A percentile compares a stretch with the other conserved stretches of the same genome.
These are phyloP conservation scores for Phylloporus sp. DNA, from an alignment of 768 basidiomycete species.

Conservation along the genomic window DNA sequence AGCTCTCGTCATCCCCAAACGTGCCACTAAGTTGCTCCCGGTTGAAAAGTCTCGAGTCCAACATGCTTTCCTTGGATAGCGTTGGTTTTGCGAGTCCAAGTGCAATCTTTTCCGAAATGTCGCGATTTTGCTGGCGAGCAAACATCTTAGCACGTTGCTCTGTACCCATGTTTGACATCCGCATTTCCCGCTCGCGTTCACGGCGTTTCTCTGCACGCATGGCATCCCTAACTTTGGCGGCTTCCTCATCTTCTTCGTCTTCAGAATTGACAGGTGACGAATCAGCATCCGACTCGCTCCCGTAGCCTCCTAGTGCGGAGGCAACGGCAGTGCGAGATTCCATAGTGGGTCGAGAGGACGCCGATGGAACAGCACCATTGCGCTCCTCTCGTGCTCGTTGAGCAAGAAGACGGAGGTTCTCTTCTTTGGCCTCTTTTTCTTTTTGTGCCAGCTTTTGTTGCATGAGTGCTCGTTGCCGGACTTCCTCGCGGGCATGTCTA, in stretches of 20 bases:
- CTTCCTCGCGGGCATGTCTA: conserved; percentile 96
- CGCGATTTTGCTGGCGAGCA: conserved; percentile 94
- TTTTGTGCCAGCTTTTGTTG: conserved; percentile 99
- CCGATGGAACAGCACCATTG: conserved; percentile 61
- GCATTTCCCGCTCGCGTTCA: conserved; percentile 94
- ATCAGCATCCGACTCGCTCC: conserved; percentile 63
- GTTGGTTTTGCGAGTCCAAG: conserved; percentile 97
- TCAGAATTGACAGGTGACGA: conserved; percentile 48
- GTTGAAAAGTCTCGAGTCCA: conserved; percentile 97
- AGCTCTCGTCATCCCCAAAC: conserved; percentile 92
- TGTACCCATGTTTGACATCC: conserved; percentile 98
- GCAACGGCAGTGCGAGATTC: conserved; percentile 69
- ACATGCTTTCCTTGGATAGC: conserved; percentile 92
- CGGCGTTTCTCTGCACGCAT: conserved; percentile 90
- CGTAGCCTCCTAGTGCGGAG: conserved; percentile 80
- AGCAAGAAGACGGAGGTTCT: conserved; percentile 88
- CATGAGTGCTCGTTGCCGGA: conserved; percentile 93
- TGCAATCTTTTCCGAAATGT: conserved; percentile 98
- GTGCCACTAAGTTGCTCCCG: conserved; percentile 78
- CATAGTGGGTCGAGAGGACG: conserved; percentile 58
- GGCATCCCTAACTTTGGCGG: conserved; percentile 79
- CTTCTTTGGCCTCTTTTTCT: conserved; percentile 93
- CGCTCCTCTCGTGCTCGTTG: conserved; percentile 96
- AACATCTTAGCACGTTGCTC: conserved; percentile 96
- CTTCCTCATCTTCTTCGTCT: conserved; percentile 75